Conservation (phyloP, 2,329 filamentous ascomycete genomes). For the Talaromyces albobiverticillius region DNA sequence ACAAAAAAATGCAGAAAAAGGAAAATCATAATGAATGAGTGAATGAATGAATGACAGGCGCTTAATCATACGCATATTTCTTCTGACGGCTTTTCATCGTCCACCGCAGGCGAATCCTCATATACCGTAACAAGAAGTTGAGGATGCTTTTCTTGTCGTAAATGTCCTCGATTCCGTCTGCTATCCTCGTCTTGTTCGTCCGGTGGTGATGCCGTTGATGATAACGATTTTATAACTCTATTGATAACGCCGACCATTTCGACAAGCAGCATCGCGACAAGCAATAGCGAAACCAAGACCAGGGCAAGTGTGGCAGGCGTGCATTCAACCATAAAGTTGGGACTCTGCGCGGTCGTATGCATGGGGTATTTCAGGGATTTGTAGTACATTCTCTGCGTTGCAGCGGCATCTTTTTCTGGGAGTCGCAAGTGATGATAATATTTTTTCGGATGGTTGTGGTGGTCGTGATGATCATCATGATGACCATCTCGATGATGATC, state of each 20-base stretch:
- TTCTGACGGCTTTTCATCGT: background rate
- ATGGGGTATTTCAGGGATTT: background rate
- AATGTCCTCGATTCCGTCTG: background rate
- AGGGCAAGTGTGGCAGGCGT: constrained; percentile 1
- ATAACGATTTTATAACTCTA: background rate
- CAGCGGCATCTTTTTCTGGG: background rate
- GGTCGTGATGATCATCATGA: background rate
- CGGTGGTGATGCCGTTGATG: background rate
- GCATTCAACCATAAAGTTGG: background rate
- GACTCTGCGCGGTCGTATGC: background rate
- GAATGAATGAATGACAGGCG: background rate
- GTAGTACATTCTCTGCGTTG: background rate
- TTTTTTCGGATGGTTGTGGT: background rate
- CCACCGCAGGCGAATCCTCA: constrained; percentile 1
- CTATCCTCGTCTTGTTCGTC: background rate
- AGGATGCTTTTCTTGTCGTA: background rate
- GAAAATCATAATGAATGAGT: background rate
- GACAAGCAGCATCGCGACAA: constrained; percentile 12
- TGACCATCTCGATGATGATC: background rate
- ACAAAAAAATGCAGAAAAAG: too few species aligned
- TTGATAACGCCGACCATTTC: constrained; percentile 6
- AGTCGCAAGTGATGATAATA: background rate
- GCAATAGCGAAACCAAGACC: constrained; percentile 1
- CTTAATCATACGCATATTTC: background rate
- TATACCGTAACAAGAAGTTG: background rate